These are phyloP conservation scores for Allomyces macrogynus DNA, from an alignment of 192 early-diverging fungal genomes.

Conservation along the genomic window DNA sequence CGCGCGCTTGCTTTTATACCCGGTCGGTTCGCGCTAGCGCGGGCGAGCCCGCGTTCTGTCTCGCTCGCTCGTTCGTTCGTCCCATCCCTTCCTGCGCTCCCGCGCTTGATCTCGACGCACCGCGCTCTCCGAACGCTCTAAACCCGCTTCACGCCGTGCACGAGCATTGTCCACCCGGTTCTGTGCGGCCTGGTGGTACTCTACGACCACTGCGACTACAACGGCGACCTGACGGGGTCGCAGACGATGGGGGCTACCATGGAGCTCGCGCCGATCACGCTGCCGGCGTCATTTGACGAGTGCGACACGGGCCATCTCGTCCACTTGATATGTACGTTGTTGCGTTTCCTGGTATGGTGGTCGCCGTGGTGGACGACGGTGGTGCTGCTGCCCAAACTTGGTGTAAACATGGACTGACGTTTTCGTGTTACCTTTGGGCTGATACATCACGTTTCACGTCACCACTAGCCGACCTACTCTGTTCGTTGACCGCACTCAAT, in stretches of 20 bases:
- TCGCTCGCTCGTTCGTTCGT: too few relatives aligned
- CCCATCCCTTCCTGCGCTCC: too few relatives aligned
- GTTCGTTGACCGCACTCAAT: conserved; percentile 20
- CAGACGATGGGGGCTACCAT: background rate
- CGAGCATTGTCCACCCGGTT: background rate
- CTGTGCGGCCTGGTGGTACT: background rate
- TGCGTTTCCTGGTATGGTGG: background rate
- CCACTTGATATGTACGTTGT: background rate
- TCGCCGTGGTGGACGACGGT: background rate
- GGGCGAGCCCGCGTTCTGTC: too few relatives aligned
- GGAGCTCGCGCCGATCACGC: background rate
- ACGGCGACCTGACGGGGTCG: background rate
- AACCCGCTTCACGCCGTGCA: too few relatives aligned
- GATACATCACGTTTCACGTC: background rate
- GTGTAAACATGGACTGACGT: too few relatives aligned
- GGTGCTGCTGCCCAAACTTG: background rate
- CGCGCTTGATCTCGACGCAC: too few relatives aligned
- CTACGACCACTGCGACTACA: background rate
- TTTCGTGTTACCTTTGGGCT: too few relatives aligned
- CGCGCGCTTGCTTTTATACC: too few relatives aligned
- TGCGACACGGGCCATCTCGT: background rate
- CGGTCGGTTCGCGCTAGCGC: too few relatives aligned
- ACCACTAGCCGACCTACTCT: conserved; percentile 1
- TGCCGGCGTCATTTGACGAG: background rate
- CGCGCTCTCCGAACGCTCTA: too few relatives aligned